A percentile compares a stretch with the other conserved stretches of the same genome.
Conservation (phyloP, 139 green algal genomes). For the Coelastrella sp. region DNA sequence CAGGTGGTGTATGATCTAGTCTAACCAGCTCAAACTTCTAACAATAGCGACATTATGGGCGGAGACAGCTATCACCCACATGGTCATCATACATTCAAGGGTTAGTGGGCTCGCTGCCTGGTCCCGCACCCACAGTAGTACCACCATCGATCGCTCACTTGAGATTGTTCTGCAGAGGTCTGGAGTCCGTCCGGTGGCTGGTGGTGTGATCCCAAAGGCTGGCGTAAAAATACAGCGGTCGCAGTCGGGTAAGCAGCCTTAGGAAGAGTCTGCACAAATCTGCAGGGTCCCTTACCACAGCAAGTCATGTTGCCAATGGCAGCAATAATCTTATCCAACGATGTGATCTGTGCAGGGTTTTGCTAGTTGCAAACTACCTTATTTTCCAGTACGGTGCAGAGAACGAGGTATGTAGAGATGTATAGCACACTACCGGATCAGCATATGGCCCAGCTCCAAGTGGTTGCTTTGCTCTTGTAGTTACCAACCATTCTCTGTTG, state of each 20-base stretch:
- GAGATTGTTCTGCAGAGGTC: slow-evolving; percentile 48
- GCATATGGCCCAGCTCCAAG: too few relatives aligned
- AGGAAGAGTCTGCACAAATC: not conserved
- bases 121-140: too few relatives aligned
- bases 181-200: slow-evolving; percentile 67
- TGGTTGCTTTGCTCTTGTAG: not conserved
- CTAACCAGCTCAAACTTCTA: not conserved
- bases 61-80: slow-evolving; percentile 39
- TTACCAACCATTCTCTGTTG: too few relatives aligned
- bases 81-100: slow-evolving; percentile 49
- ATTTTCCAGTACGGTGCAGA: slow-evolving; percentile 48
- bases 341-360: slow-evolving; percentile 25
- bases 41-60: slow-evolving; percentile 15
- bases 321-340: not conserved
- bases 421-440: too few relatives aligned
- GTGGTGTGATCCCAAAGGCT: slow-evolving; percentile 64
- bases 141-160: not conserved
- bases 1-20: not conserved
- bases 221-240: slow-evolving; percentile 60
- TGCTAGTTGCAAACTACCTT: slow-evolving; percentile 49
- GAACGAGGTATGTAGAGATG: slow-evolving; percentile 47
- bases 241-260: slow-evolving; percentile 45
- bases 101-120: not conserved
- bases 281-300: too few relatives aligned
- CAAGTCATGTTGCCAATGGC: not conserved